Base-by-base conservation (phyloP, 2,329 filamentous ascomycete species). In the Colletotrichum tanaceti region DNA sequence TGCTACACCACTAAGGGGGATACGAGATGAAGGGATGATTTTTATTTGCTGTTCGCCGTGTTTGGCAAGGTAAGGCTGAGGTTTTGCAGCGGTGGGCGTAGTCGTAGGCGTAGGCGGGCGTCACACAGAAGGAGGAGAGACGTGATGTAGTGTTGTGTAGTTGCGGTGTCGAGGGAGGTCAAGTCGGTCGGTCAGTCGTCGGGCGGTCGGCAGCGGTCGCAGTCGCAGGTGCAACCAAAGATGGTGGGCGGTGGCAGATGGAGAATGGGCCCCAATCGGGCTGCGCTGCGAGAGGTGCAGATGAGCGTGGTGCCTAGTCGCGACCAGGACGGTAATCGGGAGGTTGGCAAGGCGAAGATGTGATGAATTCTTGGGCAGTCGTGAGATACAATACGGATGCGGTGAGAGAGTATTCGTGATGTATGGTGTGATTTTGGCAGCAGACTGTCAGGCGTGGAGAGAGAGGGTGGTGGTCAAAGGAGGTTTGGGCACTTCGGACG, bases 401-500 rank as follows among this genome's bases (percentile, higher is more conserved):
- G 57, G 50, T 52, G 49, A 24, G 46, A 41, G 57, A 54, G 66
- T 60, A 65, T 32, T 61, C 38, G 63, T 52, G 50, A 55, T 68
- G 65, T 49, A 58, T 58, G 65, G 58, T 58, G 65, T 39, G 38
- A n/a, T 49, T 65, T 55, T 65, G 62, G 62, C 58, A 61, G 50
- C 50, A 24, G 57, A 57, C 43, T 68, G 61, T 65, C 65, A 64
- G 58, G 66, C 62, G 50, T 54, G 62, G 28, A 57, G 62, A 55
- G 62, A 55, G 44, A 39, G 49, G 32, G 22, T 50, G 66, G 61
- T 68, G 65, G 66, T 69, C 62, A 61, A 66, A 69, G 66, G 66
- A 66, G 65, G 66, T 58, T 69, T 69, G 60, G 66, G 38, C 62
- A 69, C 66, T 66, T 69, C 38, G 66, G 66, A 69, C 62, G 62